phyloP scores from a whole-genome alignment of 495 filamentous ascomycete genomes.

The Rostrohypoxylon terebratum region DNA sequence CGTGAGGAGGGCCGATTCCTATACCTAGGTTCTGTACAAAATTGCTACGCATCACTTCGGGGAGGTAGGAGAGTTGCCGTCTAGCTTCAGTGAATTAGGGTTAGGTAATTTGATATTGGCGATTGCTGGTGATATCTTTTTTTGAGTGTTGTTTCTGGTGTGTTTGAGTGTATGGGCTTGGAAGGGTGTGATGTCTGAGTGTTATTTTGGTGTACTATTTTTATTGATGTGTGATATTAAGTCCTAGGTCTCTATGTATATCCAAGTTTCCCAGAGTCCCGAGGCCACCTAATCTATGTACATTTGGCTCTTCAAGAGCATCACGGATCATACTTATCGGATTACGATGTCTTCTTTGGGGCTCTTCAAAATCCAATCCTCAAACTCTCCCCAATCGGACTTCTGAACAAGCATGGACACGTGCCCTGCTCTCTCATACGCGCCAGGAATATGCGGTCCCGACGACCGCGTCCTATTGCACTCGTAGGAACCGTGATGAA shows the following conservation, averaged over 20 bases:
- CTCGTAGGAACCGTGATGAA: not conserved
- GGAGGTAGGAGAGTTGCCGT: not conserved
- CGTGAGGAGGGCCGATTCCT: not conserved
- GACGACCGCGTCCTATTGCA: not conserved
- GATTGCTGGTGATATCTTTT: not conserved
- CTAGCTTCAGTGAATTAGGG: constrained; percentile 1
- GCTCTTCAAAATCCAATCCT: not conserved
- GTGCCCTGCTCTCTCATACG: not conserved
- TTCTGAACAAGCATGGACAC: not conserved
- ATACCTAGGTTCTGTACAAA: constrained; percentile 23
- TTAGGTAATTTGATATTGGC: constrained; percentile 6
- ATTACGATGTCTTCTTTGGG: not conserved
- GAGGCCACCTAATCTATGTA: too few relatives aligned
- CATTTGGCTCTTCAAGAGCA: not conserved
- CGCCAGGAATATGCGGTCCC: not conserved
- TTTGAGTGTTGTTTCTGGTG: not conserved
- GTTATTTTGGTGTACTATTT: too few relatives aligned
- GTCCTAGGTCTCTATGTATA: too few relatives aligned
- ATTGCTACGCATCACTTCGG: constrained; percentile 14
- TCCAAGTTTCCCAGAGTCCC: too few relatives aligned
- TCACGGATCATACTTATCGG: not conserved
- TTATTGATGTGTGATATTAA: too few relatives aligned
- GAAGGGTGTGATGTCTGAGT: not conserved
- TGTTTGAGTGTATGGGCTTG: not conserved
- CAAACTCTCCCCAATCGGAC: not conserved